Percentiles rank a stretch among this genome's conserved stretches.
These are phyloP conservation scores for Fistulina hepatica DNA, from an alignment of 1,284 basidiomycete species.

Conservation along the genomic window DNA sequence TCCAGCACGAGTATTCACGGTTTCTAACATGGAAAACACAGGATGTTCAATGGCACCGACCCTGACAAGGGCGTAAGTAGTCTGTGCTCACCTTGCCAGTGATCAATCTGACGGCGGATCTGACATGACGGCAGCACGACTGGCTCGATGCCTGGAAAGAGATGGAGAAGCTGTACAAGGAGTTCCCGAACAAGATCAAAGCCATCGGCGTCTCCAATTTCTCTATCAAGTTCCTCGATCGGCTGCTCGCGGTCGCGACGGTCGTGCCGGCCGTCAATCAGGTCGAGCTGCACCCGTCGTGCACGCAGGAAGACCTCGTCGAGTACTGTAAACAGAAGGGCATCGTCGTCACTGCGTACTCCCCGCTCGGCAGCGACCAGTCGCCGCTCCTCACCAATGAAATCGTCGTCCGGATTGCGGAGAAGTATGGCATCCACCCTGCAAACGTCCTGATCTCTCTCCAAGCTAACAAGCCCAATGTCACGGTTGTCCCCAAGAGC, in stretches of 20 bases:
- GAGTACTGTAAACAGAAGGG: slow-evolving; percentile 49
- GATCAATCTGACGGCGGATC: slow-evolving; percentile 2
- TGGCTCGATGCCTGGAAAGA: slow-evolving; percentile 73
- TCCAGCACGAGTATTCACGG: too few species aligned
- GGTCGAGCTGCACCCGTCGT: slow-evolving; percentile 70
- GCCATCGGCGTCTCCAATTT: slow-evolving; percentile 72
- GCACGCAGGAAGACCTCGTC: slow-evolving; percentile 53
- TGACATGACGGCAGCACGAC: slow-evolving; percentile 30
- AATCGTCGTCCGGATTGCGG: slow-evolving; percentile 43
- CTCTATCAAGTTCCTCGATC: slow-evolving; percentile 47
- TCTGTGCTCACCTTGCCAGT: slow-evolving; percentile 12
- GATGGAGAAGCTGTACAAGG: slow-evolving; percentile 61
- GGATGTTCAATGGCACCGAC: slow-evolving; percentile 33
- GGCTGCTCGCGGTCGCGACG: slow-evolving; percentile 46
- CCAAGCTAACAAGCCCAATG: slow-evolving; percentile 49
- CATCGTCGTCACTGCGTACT: slow-evolving; percentile 66
- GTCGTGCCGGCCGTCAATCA: slow-evolving; percentile 76
- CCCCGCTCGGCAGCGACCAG: slow-evolving; percentile 67
- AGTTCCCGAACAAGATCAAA: slow-evolving; percentile 54
- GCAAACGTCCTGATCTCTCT: slow-evolving; percentile 54
- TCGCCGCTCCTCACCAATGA: slow-evolving; percentile 56
- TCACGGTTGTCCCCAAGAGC: slow-evolving; percentile 51
- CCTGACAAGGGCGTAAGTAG: slow-evolving; percentile 36
- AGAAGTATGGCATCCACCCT: slow-evolving; percentile 40
- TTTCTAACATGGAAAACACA: too few species aligned